Base-by-base conservation (phyloP, 148 eudicot genomes). In the Cornus suecica region DNA sequence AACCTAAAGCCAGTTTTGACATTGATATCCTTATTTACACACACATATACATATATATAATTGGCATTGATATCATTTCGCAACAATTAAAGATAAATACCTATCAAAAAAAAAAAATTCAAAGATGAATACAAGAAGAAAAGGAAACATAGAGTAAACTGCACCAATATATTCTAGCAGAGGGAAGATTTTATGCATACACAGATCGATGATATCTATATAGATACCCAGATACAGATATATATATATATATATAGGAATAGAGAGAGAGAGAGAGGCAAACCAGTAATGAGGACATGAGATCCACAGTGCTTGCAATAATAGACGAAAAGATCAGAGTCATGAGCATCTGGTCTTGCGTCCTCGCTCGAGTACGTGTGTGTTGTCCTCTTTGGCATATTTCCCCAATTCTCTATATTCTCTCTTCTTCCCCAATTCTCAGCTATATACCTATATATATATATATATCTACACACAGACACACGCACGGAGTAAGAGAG, bases 321-420 rank as follows among this genome's bases (percentile, higher is more conserved):
- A 45, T 95, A 95, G 42, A 95, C 99, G 78, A 92, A 95, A 80
- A 95, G 97, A 77, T 92, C 97, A 15, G 99, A 91, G 37, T 95
- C 90, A 0, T 94, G 91, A 15, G 96, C 92, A 68, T 92, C 94
- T 0, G 94, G 94, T 16, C 56, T 70, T 8, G 99, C 99, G 80
- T 95, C 99, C 83, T 95, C 99, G 84, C 97, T 92, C 71, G 99
- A 89, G 81, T 95, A 95, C 10, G 97, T 95, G 89, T 95, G 98
- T 60, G 98, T 94, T 65, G 97, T 94, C 79, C 98, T 83, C 97
- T 92, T 94, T 86, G 98, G 98, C 98, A 94, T 94, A 77, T 52
- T 14, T 31, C 41, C 65, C 42, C 14, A 23, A 10, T 15, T 29
- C 75, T 64, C 77, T 70, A n/a, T n/a, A n/a, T n/a, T n/a, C 66